Evolutionary conservation across 2,329 filamentous ascomycete species (phyloP).

Genomic region (Calonectria pseudoreteaudii): DNA sequence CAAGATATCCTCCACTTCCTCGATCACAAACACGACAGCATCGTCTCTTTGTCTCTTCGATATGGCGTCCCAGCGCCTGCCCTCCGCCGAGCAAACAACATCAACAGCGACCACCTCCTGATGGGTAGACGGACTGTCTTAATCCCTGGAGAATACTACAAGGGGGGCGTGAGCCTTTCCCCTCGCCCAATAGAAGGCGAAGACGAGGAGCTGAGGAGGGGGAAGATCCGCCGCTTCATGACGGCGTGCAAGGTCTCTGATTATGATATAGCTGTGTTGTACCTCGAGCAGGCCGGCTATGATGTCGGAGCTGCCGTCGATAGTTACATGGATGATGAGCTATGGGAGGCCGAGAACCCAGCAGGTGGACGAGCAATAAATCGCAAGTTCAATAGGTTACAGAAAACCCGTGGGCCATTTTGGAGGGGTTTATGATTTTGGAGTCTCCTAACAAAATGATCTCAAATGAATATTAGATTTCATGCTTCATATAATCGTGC

Average conservation of each 20-base stretch:
- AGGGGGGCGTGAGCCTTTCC: conserved; percentile 74
- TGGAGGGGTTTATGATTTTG: conserved; percentile 46
- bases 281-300: conserved; percentile 77
- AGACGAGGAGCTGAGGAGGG: conserved; percentile 78
- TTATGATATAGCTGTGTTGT: conserved; percentile 80
- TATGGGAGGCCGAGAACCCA: conserved; percentile 79
- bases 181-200: conserved; percentile 79
- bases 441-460: conserved; percentile 13
- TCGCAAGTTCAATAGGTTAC: conserved; percentile 43
- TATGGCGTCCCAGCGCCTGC: conserved; percentile 75
- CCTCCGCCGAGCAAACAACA: conserved; percentile 75
- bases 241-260: conserved; percentile 81
- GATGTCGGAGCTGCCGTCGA: conserved; percentile 74
- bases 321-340: conserved; percentile 77
- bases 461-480: conserved; percentile 42
- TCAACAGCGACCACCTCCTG: conserved; percentile 79
- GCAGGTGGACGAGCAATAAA: conserved; percentile 34
- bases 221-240: conserved; percentile 81
- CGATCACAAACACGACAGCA: conserved; percentile 74
- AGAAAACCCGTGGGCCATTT: conserved; percentile 47
- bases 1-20: conserved; percentile 82
- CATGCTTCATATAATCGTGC: conserved; percentile 43
- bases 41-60: conserved; percentile 75
- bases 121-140: conserved; percentile 75
- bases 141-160: conserved; percentile 78